Evolutionary conservation across 352 stramenopile species (phyloP).

Genomic region (Phytophthora pluvialis): DNA sequence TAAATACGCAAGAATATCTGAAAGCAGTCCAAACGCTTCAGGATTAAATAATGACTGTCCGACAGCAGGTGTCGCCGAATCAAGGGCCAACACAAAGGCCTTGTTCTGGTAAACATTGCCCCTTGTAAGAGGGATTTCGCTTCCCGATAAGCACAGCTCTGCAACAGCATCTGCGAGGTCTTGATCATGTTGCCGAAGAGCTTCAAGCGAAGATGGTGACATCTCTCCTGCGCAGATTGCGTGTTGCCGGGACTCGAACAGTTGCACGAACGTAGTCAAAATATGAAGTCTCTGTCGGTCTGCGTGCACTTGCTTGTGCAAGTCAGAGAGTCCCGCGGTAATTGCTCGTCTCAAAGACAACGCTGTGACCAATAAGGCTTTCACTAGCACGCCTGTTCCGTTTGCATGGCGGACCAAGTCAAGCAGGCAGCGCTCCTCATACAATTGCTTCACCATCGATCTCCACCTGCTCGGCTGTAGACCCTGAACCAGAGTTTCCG

Average conservation of each 20-base stretch:
- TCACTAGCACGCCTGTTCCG: constrained; percentile 28
- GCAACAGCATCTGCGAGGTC: constrained; percentile 44
- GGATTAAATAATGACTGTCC: constrained; percentile 49
- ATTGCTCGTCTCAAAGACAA: constrained; percentile 22
- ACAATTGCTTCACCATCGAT: constrained; percentile 34
- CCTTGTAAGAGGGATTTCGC: constrained; percentile 28
- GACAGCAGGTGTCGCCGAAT: constrained; percentile 1
- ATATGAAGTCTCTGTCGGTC: constrained; percentile 35
- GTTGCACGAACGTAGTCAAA: constrained; percentile 19
- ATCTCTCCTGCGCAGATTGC: constrained; percentile 3
- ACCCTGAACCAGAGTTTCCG: constrained; percentile 32
- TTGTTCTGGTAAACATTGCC: constrained; percentile 39
- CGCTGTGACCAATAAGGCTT: constrained; percentile 27
- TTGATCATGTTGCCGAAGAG: constrained; percentile 21
- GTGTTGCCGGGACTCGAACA: constrained; percentile 27
- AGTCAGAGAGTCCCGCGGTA: constrained; percentile 13
- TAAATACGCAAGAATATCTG: constrained; percentile 51
- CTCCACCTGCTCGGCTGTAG: constrained; percentile 29
- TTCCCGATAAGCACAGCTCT: constrained; percentile 51
- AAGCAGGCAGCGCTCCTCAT: constrained; percentile 37
- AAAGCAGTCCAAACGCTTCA: constrained; percentile 59
- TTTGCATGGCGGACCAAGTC: constrained; percentile 25
- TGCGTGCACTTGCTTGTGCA: constrained; percentile 39
- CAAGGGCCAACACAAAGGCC: constrained; percentile 42
- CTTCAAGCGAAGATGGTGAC: background rate